Base-by-base conservation (phyloP, 805 yeast genomes). In the Wickerhamiella nectarea region DNA sequence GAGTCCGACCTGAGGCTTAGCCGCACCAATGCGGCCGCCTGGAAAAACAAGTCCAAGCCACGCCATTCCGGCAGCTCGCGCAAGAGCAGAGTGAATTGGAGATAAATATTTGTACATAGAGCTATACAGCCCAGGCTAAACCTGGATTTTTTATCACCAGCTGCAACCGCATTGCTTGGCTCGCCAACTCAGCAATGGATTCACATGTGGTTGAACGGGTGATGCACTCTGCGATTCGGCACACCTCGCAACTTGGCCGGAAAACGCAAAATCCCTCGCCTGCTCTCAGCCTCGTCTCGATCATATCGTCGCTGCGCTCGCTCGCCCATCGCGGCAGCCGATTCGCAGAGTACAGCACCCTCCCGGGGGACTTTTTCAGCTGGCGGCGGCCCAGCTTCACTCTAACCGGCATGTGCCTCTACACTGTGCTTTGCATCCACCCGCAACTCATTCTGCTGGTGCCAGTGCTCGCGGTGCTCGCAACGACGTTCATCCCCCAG, bases 381-480 rank as follows among this genome's bases (percentile, higher is more conserved):
- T 87, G 96, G 96, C 73, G 75, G 47, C 66, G 69, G 21, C 87
- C 93, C 0, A 66, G 81, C 0, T 70, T 75, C 48, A 86, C 95
- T 0, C 50, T 86, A 3, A 65, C 79, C 0, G 57, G 66, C 18
- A 60, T 84, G 41, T 62, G 78, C 4, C 48, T 75, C 1, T 77
- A 80, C 50, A 78, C 95, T 0, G 67, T 76, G 47, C 64, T 78
- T 1, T 80, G 91, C 52, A 58, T 78, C 28, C 72, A 80, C 63
- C 95, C 95, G 0, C 76, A 76, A 56, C 60, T 80, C 38, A 63
- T 83, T 11, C 58, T 80, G 34, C 67, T 76, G 1, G 66, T 77
- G 25, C 95, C 95, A 0, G 52, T 79, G 29, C 46, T 80, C 2
- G 68, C 66, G 40, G 38, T 82, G 3, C 52, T 80, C 26, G 66